Base-by-base conservation (phyloP, 257 asterid species). In the Rubia yunnanensis region DNA sequence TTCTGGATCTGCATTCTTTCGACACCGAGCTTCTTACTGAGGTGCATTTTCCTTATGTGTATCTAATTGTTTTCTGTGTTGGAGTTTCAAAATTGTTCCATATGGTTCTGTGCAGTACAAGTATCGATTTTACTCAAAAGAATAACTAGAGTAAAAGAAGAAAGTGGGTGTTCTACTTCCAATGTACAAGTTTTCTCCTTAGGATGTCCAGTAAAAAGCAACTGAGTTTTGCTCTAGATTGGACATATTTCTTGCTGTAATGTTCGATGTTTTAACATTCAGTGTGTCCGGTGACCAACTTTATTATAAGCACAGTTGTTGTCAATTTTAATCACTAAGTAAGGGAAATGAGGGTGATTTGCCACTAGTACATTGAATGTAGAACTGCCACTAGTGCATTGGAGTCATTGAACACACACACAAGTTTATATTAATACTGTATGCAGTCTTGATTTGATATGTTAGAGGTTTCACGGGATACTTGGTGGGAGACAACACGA, bases 1-100 rank as follows among this genome's bases (percentile, higher is more conserved):
- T 94, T 31, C 76, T 94, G 84, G 97, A 94, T 90, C 95, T 90
- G 82, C 94, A 90, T 78, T 88, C 99, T 14, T 79, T 88, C 66
- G 96, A 94, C 76, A 90, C 95, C 35, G 98, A 94, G 83, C 83
- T 94, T 63, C 86, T 94, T 31, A 71, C 98, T 3, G 95, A 86
- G 99, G 99, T 90, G 24, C 38, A 28, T 58, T 58, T 17, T 34
- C 17, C 67, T 38, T 46, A 0, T 54, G 20, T 22, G 24, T 50
- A 15, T 56, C 60, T 3, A 11, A 9, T 4, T 28, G 15, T 49
- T 57, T 26, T 39, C 31, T 27, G 31, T 13, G 17, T 17, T 38
- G 15, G 26, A 36, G 3, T 46, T 56, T 52, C 48, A 4, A 28
- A 53, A 39, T 26, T 18, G 31, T 58, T 30, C 10, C 6, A 18